Evolutionary conservation across 495 filamentous ascomycete species (phyloP).

Genomic region (Cercophora newfieldiana): DNA sequence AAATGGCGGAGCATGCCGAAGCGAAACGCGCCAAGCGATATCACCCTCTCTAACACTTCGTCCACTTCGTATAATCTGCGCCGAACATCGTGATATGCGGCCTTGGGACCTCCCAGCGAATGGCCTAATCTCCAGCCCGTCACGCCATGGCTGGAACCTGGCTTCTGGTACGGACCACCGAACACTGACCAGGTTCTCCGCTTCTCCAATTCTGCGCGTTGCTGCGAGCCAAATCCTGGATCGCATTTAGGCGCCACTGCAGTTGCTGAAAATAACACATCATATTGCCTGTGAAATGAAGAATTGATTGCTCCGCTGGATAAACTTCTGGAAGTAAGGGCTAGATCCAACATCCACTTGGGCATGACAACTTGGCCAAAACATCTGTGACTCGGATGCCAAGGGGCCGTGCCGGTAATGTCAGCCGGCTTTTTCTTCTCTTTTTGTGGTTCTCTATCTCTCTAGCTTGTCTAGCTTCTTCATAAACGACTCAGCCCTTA

Average conservation of each 20-base stretch:
- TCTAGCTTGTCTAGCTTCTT: slow-evolving; percentile 11
- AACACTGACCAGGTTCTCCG: slow-evolving; percentile 15
- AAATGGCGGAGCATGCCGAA: slow-evolving; percentile 1
- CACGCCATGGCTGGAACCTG: slow-evolving; percentile 12
- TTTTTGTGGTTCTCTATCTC: not conserved
- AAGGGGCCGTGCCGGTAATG: too few species aligned
- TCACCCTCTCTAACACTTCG: not conserved
- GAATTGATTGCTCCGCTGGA: not conserved
- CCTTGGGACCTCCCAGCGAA: not conserved
- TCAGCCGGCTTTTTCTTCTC: too few species aligned
- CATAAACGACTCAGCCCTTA: slow-evolving; percentile 17
- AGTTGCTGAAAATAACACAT: not conserved
- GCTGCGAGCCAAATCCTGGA: not conserved
- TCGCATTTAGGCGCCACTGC: not conserved
- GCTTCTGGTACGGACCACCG: slow-evolving; percentile 8
- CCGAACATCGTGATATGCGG: not conserved
- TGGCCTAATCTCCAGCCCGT: not conserved
- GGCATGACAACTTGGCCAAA: too few species aligned
- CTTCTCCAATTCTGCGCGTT: slow-evolving; percentile 7
- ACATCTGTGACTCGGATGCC: too few species aligned
- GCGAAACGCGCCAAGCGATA: slow-evolving; percentile 7
- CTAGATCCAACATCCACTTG: too few species aligned
- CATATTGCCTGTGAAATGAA: slow-evolving; percentile 1
- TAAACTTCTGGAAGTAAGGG: too few species aligned
- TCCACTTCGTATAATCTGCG: not conserved